Conservation (phyloP, 805 yeast species). For the Wickerhamiella alocasiicola region DNA sequence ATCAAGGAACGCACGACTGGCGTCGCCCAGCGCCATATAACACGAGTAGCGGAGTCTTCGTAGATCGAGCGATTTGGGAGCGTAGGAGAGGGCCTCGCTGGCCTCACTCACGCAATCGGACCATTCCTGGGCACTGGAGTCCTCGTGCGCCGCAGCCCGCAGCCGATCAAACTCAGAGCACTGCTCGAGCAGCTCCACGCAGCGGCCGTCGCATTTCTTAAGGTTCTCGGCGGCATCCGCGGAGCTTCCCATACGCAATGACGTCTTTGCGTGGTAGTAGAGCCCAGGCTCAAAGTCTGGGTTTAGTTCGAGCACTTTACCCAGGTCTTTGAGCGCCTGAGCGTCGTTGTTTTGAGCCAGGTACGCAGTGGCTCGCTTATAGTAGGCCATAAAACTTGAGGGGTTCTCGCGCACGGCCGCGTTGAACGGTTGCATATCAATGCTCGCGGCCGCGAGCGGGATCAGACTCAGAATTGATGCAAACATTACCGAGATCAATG, state of each 20-base stretch:
- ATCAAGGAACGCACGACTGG: constrained; percentile 28
- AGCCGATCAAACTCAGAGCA: constrained; percentile 12
- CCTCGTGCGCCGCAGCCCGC: constrained; percentile 13
- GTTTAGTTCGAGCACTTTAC: constrained; percentile 24
- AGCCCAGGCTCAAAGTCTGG: constrained; percentile 29
- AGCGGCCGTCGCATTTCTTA: constrained; percentile 12
- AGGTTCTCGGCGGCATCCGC: constrained; percentile 21
- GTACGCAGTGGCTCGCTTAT: constrained; percentile 29
- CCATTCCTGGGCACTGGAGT: constrained; percentile 14
- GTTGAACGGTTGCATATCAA: constrained; percentile 19
- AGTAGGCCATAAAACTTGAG: constrained; percentile 23
- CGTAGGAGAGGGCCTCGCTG: constrained; percentile 21
- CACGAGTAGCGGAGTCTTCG: constrained; percentile 27
- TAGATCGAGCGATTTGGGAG: constrained; percentile 22
- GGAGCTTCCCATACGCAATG: constrained; percentile 25
- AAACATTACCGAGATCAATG: neutral
- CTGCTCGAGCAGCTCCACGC: constrained; percentile 17
- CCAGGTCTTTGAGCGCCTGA: constrained; percentile 29
- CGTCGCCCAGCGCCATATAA: constrained; percentile 23
- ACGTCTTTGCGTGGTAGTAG: constrained; percentile 25
- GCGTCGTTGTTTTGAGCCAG: constrained; percentile 26
- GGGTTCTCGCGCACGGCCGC: constrained; percentile 23
- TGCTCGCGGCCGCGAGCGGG: too few species aligned
- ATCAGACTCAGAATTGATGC: too few species aligned
- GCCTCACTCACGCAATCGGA: constrained; percentile 22